These are phyloP conservation scores for Globisporangium lucens DNA, from an alignment of 352 stramenopile species.

Conservation along the genomic window DNA sequence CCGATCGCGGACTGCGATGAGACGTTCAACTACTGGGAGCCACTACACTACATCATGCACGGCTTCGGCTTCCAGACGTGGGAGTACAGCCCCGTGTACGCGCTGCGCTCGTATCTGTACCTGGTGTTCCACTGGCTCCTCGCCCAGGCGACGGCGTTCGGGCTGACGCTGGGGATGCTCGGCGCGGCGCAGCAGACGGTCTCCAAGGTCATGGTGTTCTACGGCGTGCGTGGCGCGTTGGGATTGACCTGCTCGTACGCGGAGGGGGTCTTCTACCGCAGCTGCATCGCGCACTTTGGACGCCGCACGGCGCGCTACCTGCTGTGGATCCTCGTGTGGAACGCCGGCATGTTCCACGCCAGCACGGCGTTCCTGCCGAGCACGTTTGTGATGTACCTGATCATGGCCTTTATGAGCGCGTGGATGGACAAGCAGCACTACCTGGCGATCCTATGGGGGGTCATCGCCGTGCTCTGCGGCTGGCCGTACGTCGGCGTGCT, in stretches of 20 bases:
- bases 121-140: conserved; percentile 62
- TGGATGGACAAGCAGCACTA: conserved; percentile 82
- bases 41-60: conserved; percentile 96
- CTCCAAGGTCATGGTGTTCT: conserved; percentile 89
- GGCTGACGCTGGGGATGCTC: conserved; percentile 34
- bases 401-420: conserved; percentile 70
- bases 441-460: conserved; percentile 76
- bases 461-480: conserved; percentile 91
- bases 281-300: conserved; percentile 60
- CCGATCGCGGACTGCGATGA: conserved; percentile 98
- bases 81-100: conserved; percentile 92
- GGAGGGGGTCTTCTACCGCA: conserved; percentile 86
- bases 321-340: conserved; percentile 78
- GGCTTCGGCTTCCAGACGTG: conserved; percentile 89
- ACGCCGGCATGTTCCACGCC: conserved; percentile 92
- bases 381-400: conserved; percentile 83
- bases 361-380: conserved; percentile 92
- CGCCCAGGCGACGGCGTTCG: conserved; percentile 38
- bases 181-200: conserved; percentile 10
- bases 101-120: conserved; percentile 96
- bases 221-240: conserved; percentile 82
- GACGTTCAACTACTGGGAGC: conserved; percentile 99
- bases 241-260: conserved; percentile 72
- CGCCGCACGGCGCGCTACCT: conserved; percentile 57
- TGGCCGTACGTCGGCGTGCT: conserved; percentile 97